Percentiles rank a stretch among this genome's conserved stretches.
phyloP scores from a whole-genome alignment of 2,329 filamentous ascomycete species.

The Keithomyces neogunnii region DNA sequence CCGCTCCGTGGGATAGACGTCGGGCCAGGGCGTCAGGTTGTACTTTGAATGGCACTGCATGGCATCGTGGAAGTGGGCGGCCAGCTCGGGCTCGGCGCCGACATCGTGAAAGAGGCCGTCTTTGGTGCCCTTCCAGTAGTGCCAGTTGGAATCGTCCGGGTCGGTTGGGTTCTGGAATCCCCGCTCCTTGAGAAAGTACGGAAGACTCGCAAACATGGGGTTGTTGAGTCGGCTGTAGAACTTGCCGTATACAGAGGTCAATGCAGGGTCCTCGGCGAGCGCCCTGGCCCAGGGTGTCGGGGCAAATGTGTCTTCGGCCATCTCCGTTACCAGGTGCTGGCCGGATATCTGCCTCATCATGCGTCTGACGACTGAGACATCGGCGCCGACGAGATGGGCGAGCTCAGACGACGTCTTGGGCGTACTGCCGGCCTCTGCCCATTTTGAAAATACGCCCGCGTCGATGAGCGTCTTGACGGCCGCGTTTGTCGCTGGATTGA shows the following conservation, averaged over 20 bases:
- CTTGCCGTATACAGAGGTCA: conserved; percentile 22
- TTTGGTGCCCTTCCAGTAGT: conserved; percentile 18
- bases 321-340: conserved; percentile 25
- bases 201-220: conserved; percentile 22
- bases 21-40: conserved; percentile 28
- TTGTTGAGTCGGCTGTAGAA: conserved; percentile 24
- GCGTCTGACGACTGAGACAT: conserved; percentile 24
- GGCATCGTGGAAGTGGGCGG: conserved; percentile 23
- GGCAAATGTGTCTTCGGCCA: conserved; percentile 23
- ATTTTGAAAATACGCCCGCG: conserved; percentile 26
- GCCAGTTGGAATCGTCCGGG: conserved; percentile 22
- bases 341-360: conserved; percentile 27
- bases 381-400: conserved; percentile 23
- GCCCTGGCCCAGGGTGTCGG: conserved; percentile 23
- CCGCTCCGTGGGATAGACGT: conserved; percentile 23
- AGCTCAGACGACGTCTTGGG: conserved; percentile 22
- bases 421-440: conserved; percentile 20
- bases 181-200: conserved; percentile 21
- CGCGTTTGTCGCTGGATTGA: conserved; percentile 21
- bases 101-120: conserved; percentile 24
- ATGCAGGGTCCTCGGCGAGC: conserved; percentile 18
- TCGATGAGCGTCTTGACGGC: conserved; percentile 29
- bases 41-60: conserved; percentile 30
- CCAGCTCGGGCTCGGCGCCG: conserved; percentile 18
- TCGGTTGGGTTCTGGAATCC: conserved; percentile 27